A percentile compares a stretch with the other conserved stretches of the same genome.
These are phyloP conservation scores for Blastocystis hominis DNA, from an alignment of 352 stramenopile species.

Conservation along the genomic window DNA sequence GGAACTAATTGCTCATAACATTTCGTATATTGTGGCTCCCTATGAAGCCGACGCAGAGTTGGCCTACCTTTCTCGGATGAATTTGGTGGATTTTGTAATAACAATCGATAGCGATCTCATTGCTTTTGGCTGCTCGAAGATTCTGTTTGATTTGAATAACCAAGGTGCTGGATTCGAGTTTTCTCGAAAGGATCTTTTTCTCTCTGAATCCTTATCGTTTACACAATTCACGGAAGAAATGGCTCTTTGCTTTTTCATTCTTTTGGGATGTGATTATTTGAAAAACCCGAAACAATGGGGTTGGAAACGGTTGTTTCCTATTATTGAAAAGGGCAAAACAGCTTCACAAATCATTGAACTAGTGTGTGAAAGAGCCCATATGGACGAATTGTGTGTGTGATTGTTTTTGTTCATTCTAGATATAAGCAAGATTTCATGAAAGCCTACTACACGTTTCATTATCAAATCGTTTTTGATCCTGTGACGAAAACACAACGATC, in stretches of 20 bases:
- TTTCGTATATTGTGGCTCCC: slow-evolving; percentile 76
- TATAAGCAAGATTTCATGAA: background rate
- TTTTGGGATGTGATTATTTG: background rate
- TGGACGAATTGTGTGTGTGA: background rate
- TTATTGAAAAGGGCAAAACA: too few relatives aligned
- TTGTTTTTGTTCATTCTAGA: background rate
- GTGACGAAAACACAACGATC: too few relatives aligned
- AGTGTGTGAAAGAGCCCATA: too few relatives aligned
- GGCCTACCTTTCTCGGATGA: slow-evolving; percentile 74
- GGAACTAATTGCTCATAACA: slow-evolving; percentile 60
- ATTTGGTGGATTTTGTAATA: slow-evolving; percentile 81
- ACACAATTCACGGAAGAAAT: too few relatives aligned
- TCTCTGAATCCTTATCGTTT: slow-evolving; percentile 73
- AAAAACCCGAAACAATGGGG: background rate
- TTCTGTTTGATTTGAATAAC: slow-evolving; percentile 83
- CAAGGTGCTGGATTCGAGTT: slow-evolving; percentile 72
- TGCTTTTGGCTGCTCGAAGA: slow-evolving; percentile 77
- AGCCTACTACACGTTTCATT: background rate
- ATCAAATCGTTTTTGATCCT: background rate
- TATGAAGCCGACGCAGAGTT: slow-evolving; percentile 94
- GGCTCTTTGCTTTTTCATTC: too few relatives aligned
- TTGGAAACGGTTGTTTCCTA: too few relatives aligned
- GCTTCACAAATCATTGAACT: too few relatives aligned
- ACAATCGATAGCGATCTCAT: slow-evolving; percentile 89
- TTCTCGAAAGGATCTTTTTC: slow-evolving; percentile 73